phyloP scores from a whole-genome alignment of 2,329 filamentous ascomycete species.

The Taxawa tesnikishii region DNA sequence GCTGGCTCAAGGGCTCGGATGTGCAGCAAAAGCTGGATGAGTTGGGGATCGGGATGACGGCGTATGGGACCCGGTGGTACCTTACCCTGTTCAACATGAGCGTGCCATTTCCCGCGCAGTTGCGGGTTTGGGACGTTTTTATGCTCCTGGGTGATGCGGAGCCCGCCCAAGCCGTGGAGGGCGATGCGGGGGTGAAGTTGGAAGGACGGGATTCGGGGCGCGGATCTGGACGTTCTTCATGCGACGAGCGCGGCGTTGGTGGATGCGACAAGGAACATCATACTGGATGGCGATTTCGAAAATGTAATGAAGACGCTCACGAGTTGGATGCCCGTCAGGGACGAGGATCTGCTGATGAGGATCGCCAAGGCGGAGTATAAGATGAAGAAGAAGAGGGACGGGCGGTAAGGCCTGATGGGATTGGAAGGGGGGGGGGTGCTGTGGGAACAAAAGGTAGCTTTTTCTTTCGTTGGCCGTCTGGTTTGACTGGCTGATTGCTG shows the following conservation, averaged over 20 bases:
- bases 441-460: too few species aligned
- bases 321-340: slow-evolving; percentile 84
- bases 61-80: slow-evolving; percentile 97
- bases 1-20: slow-evolving; percentile 62
- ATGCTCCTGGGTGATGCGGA: slow-evolving; percentile 75
- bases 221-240: slow-evolving; percentile 76
- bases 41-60: slow-evolving; percentile 69
- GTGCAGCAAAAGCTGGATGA: slow-evolving; percentile 69
- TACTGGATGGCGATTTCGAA: slow-evolving; percentile 90
- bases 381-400: slow-evolving; percentile 40
- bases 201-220: slow-evolving; percentile 32
- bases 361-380: slow-evolving; percentile 84
- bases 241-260: slow-evolving; percentile 83
- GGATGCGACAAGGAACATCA: slow-evolving; percentile 75
- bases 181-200: too few species aligned
- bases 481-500: too few species aligned
- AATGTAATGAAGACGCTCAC: slow-evolving; percentile 96
- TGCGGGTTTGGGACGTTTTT: slow-evolving; percentile 96
- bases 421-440: too few species aligned
- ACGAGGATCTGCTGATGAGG: slow-evolving; percentile 86
- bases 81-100: slow-evolving; percentile 95
- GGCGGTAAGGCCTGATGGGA: slow-evolving; percentile 2
- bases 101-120: slow-evolving; percentile 84
- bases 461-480: too few species aligned
- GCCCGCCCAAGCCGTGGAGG: slow-evolving; percentile 10